A percentile compares a stretch with the other conserved stretches of the same genome.
Evolutionary conservation across 495 filamentous ascomycete species (phyloP).

Genomic region (Margaritispora aquatica): DNA sequence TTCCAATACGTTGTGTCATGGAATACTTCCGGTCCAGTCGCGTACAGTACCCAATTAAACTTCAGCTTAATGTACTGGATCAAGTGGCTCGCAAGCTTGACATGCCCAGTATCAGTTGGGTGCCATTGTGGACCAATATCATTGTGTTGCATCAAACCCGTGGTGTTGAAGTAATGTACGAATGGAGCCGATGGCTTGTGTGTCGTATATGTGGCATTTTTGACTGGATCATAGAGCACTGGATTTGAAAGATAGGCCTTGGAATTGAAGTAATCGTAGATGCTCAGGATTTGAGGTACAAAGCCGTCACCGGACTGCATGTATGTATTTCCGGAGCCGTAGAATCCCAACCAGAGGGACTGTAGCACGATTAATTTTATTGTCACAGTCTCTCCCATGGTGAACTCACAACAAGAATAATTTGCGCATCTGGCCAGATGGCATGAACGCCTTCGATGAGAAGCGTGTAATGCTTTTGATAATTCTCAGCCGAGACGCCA

Average conservation of each 20-base stretch:
- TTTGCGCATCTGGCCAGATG: constrained; percentile 54
- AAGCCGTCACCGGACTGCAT: constrained; percentile 33
- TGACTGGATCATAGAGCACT: constrained; percentile 36
- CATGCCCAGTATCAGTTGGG: constrained; percentile 60
- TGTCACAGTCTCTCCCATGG: not conserved
- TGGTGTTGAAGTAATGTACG: constrained; percentile 64
- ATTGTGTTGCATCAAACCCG: constrained; percentile 62
- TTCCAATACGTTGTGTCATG: constrained; percentile 60
- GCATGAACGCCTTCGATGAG: constrained; percentile 55
- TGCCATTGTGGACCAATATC: constrained; percentile 60
- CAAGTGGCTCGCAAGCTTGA: constrained; percentile 62
- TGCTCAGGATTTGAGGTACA: constrained; percentile 45
- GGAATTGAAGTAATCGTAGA: constrained; percentile 52
- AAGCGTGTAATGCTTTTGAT: constrained; percentile 50
- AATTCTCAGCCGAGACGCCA: constrained; percentile 46
- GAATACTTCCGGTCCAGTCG: constrained; percentile 57
- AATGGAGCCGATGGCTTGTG: constrained; percentile 38
- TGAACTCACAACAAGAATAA: constrained; percentile 52
- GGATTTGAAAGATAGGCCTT: constrained; percentile 36
- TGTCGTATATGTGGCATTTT: constrained; percentile 31
- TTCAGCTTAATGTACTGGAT: constrained; percentile 34
- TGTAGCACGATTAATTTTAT: constrained; percentile 17
- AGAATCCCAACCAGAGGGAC: constrained; percentile 60
- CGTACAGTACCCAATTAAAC: constrained; percentile 55
- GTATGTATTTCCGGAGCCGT: constrained; percentile 46